A percentile compares a stretch with the other conserved stretches of the same genome.
Evolutionary conservation across 2,329 filamentous ascomycete genomes (phyloP).

Genomic region (Diaporthe velutina): DNA sequence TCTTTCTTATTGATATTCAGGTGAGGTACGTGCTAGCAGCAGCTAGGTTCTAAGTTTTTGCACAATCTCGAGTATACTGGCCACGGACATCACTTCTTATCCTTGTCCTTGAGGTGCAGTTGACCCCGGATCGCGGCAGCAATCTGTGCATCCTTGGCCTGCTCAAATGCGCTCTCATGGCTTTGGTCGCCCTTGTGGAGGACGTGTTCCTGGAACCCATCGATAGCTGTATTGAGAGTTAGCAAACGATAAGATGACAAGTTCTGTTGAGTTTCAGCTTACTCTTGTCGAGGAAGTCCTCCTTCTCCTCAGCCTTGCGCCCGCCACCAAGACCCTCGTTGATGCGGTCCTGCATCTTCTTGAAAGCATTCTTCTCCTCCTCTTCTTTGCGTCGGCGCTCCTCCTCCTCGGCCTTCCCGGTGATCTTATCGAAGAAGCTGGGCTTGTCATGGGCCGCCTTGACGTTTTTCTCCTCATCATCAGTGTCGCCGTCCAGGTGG

Average conservation of each 20-base stretch:
- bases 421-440: constrained; percentile 34
- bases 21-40: neutral
- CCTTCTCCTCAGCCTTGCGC: constrained; percentile 81
- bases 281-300: constrained; percentile 87
- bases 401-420: constrained; percentile 36
- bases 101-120: constrained; percentile 50
- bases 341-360: constrained; percentile 66
- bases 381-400: constrained; percentile 35
- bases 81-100: neutral
- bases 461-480: constrained; percentile 11
- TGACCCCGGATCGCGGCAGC: constrained; percentile 77
- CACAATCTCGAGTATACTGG: neutral
- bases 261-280: constrained; percentile 4
- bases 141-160: constrained; percentile 86
- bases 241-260: neutral
- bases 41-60: too few relatives aligned
- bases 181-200: constrained; percentile 78
- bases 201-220: constrained; percentile 82
- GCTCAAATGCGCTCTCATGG: constrained; percentile 80
- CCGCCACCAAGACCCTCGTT: constrained; percentile 81
- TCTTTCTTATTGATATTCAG: neutral
- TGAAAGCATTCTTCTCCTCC: constrained; percentile 27
- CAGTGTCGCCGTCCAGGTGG: constrained; percentile 3
- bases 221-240: constrained; percentile 69
- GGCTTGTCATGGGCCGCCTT: constrained; percentile 19